phyloP scores from a whole-genome alignment of 768 basidiomycete species.

The Lactarius sanguifluus region DNA sequence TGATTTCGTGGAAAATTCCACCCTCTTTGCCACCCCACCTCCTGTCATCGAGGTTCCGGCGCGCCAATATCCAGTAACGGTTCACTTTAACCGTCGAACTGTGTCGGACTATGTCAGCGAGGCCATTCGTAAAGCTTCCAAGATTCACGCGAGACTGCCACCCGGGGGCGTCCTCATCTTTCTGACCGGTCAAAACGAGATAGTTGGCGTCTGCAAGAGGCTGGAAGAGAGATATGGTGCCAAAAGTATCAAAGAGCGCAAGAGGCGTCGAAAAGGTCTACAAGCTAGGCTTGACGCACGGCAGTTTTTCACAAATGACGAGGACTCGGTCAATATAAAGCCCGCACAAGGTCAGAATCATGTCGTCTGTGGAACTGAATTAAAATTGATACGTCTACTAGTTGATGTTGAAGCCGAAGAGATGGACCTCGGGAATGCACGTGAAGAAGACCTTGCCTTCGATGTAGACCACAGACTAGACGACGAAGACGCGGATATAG shows the following conservation, averaged over 20 bases:
- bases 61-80: conserved; percentile 91
- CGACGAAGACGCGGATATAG: conserved; percentile 62
- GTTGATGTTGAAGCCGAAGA: conserved; percentile 83
- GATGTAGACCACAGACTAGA: conserved; percentile 58
- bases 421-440: conserved; percentile 58
- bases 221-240: conserved; percentile 75
- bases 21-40: conserved; percentile 80
- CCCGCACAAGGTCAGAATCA: conserved; percentile 49
- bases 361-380: background rate
- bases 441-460: conserved; percentile 54
- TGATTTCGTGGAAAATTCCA: conserved; percentile 86
- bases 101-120: conserved; percentile 85
- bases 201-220: conserved; percentile 77
- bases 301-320: conserved; percentile 19
- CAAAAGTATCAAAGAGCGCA: conserved; percentile 58
- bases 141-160: conserved; percentile 91
- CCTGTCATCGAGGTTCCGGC: conserved; percentile 88
- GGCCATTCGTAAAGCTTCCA: conserved; percentile 83
- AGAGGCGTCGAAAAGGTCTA: conserved; percentile 37
- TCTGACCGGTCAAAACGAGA: conserved; percentile 95
- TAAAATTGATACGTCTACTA: conserved; percentile 31
- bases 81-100: conserved; percentile 91
- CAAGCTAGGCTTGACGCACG: conserved; percentile 20
- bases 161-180: conserved; percentile 93
- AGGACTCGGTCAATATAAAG: conserved; percentile 33